phyloP scores from a whole-genome alignment of 2,329 filamentous ascomycete genomes.

The Zopfia rhizophila region DNA sequence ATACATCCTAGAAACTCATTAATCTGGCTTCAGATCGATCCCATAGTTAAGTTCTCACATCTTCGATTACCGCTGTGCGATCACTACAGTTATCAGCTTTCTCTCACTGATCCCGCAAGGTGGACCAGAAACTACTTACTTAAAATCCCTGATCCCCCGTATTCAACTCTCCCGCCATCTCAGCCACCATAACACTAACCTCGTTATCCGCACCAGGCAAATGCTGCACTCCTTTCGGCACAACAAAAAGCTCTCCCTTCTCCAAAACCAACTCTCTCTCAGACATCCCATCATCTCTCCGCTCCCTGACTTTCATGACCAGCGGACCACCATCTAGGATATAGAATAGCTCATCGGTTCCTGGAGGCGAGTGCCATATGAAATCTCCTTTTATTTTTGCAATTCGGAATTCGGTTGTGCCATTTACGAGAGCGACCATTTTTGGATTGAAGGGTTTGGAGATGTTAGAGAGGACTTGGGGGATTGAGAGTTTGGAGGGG shows the following conservation, averaged over 20 bases:
- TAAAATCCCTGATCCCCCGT: conserved; percentile 25
- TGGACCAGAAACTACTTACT: conserved; percentile 2
- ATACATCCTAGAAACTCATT: too few relatives aligned
- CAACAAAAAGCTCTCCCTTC: conserved; percentile 48
- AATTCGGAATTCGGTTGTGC: conserved; percentile 54
- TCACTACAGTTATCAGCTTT: conserved; percentile 3
- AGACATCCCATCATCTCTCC: conserved; percentile 39
- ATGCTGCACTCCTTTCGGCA: conserved; percentile 52
- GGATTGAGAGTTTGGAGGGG: conserved; percentile 12
- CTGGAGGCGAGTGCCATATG: conserved; percentile 55
- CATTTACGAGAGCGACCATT: conserved; percentile 46
- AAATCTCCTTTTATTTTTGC: conserved; percentile 54
- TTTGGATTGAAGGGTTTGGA: conserved; percentile 7
- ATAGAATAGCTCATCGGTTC: conserved; percentile 57
- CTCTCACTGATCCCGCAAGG: background rate
- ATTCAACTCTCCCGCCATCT: conserved; percentile 40
- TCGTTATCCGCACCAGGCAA: conserved; percentile 47
- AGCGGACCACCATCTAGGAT: conserved; percentile 44
- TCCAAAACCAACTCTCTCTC: conserved; percentile 39
- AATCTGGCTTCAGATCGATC: too few relatives aligned
- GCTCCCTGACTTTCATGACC: conserved; percentile 40
- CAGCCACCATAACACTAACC: conserved; percentile 53
- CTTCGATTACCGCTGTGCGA: conserved; percentile 2
- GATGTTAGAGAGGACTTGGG: conserved; percentile 8
- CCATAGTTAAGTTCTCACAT: too few relatives aligned